phyloP scores from a whole-genome alignment of 2,329 filamentous ascomycete genomes.

The Colletotrichum sp. region DNA sequence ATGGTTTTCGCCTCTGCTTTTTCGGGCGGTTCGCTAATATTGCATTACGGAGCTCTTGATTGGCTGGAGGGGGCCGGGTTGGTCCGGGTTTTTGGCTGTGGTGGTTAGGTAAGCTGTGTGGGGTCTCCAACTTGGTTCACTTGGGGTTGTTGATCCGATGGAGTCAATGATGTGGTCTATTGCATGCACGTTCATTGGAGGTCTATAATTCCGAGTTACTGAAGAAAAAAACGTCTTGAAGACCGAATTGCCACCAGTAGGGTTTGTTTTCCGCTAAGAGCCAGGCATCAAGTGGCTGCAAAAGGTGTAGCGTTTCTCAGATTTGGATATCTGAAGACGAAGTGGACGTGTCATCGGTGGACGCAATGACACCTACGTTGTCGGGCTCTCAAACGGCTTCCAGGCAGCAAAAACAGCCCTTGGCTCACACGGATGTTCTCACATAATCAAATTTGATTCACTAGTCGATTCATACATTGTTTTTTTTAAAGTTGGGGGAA shows the following conservation, averaged over 20 bases:
- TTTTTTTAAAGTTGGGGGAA: not conserved
- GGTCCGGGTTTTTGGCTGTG: not conserved
- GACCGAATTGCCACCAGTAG: not conserved
- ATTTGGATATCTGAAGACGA: not conserved
- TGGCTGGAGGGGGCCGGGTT: not conserved
- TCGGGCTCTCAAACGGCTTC: not conserved
- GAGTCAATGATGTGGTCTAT: not conserved
- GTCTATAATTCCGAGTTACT: not conserved
- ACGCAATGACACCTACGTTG: not conserved
- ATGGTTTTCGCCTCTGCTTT: constrained; percentile 19
- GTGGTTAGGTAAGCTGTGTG: constrained; percentile 9
- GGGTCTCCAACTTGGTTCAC: not conserved
- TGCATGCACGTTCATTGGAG: not conserved
- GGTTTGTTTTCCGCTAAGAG: not conserved
- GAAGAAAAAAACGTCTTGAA: not conserved
- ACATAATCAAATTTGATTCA: not conserved
- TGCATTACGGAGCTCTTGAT: constrained; percentile 8
- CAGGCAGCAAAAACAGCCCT: not conserved
- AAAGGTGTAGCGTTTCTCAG: not conserved
- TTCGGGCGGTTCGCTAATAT: constrained; percentile 8
- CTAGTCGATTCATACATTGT: not conserved
- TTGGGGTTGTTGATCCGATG: not conserved
- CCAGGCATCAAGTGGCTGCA: not conserved
- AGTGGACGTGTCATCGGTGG: not conserved
- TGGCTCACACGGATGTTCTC: not conserved